Conservation (phyloP, 345 rosid species). For the Sonneratia caseolaris region DNA sequence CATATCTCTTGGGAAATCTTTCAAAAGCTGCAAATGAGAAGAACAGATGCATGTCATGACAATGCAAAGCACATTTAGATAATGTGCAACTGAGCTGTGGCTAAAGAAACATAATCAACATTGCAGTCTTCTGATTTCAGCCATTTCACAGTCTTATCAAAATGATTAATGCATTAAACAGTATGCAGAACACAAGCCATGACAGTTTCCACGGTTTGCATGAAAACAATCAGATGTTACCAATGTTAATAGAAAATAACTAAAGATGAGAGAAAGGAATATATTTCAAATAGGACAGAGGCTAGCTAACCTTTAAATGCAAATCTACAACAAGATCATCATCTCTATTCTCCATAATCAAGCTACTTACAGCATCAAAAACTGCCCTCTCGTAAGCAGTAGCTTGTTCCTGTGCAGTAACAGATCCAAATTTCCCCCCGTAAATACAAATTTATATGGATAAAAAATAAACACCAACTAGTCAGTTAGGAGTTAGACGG, state of each 20-base stretch:
- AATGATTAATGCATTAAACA: neutral
- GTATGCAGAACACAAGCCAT: neutral
- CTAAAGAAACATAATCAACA: neutral
- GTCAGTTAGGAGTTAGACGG: neutral
- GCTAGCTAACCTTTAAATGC: constrained; percentile 45
- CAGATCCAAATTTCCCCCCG: neutral
- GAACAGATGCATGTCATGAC: neutral
- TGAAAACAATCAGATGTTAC: neutral
- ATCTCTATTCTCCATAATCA: constrained; percentile 53
- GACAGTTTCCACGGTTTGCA: neutral
- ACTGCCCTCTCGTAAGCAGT: constrained; percentile 69
- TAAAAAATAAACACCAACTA: neutral
- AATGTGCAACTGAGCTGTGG: neutral
- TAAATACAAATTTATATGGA: neutral
- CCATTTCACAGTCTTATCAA: neutral
- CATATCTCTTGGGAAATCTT: constrained; percentile 64
- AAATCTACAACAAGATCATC: constrained; percentile 53
- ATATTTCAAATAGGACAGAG: neutral
- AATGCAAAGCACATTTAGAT: neutral
- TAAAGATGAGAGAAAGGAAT: neutral
- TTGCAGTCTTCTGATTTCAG: neutral
- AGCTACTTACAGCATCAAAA: constrained; percentile 40
- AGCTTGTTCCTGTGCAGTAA: constrained; percentile 45
- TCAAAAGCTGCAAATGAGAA: constrained; percentile 46
- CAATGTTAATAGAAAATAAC: neutral